These are phyloP conservation scores for Auriscalpium vulgare DNA, from an alignment of 768 basidiomycete species.

Conservation along the genomic window DNA sequence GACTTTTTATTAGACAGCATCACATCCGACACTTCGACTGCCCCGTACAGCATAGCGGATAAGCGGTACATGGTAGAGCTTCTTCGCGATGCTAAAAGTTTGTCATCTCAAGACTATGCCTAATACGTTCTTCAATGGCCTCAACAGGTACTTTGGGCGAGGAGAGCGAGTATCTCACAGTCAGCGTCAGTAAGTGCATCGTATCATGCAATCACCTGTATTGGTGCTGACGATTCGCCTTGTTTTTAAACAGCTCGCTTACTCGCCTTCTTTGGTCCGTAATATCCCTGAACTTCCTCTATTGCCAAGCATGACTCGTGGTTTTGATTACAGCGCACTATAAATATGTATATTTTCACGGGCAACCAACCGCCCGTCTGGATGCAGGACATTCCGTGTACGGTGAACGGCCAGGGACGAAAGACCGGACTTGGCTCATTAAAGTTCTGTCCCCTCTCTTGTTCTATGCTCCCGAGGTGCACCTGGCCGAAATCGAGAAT, in stretches of 20 bases:
- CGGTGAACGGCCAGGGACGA: neutral
- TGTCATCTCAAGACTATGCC: neutral
- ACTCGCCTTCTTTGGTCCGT: slow-evolving; percentile 10
- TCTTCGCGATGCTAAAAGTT: neutral
- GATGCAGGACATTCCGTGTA: slow-evolving; percentile 3
- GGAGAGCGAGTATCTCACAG: neutral
- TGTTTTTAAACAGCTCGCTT: neutral
- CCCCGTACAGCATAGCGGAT: neutral
- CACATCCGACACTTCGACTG: neutral
- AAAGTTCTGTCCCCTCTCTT: slow-evolving; percentile 5
- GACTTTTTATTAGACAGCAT: neutral
- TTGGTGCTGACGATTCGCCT: too few species aligned
- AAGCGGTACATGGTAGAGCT: neutral
- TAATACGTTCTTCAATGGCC: neutral
- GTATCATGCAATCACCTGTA: neutral
- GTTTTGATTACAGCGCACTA: slow-evolving; percentile 4
- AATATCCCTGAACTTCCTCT: neutral
- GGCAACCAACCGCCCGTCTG: slow-evolving; percentile 8
- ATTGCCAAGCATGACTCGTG: neutral
- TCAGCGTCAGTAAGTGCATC: neutral
- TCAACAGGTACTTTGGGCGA: neutral
- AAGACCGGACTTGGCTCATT: slow-evolving; percentile 4
- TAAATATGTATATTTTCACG: slow-evolving; percentile 11
- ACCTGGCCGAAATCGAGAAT: slow-evolving; percentile 8
- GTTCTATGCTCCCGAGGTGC: slow-evolving; percentile 10